These are phyloP conservation scores for Aegilops bicornis DNA, from an alignment of 176 grass and related monocot genomes.

Conservation along the genomic window DNA sequence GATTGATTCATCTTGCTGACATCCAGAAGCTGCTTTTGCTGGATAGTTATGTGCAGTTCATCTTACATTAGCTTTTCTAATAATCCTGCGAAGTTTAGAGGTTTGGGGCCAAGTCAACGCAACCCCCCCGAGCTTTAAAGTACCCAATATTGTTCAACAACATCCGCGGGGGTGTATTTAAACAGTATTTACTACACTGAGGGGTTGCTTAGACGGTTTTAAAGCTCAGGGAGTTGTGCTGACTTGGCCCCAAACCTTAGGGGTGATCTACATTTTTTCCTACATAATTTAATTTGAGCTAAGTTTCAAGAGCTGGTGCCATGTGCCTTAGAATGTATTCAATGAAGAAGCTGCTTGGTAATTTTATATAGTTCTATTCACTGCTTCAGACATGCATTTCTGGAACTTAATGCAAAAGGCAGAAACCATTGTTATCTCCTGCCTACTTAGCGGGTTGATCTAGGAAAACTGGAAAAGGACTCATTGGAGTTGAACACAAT, in stretches of 20 bases:
- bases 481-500: background rate
- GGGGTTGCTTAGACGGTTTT: background rate
- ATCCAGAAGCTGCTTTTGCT: background rate
- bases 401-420: background rate
- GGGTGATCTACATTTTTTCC: background rate
- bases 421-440: background rate
- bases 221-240: background rate
- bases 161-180: background rate
- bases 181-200: no score
- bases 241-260: background rate
- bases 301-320: background rate
- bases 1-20: background rate
- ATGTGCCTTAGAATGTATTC: background rate
- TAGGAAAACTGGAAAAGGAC: background rate
- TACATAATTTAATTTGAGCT: constrained; percentile 6
- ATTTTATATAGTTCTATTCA: background rate
- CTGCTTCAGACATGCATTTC: constrained; percentile 12
- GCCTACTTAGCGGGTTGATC: background rate
- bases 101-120: background rate
- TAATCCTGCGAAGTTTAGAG: background rate
- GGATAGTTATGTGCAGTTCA: constrained; percentile 3
- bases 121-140: no score
- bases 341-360: background rate
- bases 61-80: constrained; percentile 6
- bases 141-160: background rate